Conservation (phyloP, 176 grass and related monocot species). For the Thalia dealbata region DNA sequence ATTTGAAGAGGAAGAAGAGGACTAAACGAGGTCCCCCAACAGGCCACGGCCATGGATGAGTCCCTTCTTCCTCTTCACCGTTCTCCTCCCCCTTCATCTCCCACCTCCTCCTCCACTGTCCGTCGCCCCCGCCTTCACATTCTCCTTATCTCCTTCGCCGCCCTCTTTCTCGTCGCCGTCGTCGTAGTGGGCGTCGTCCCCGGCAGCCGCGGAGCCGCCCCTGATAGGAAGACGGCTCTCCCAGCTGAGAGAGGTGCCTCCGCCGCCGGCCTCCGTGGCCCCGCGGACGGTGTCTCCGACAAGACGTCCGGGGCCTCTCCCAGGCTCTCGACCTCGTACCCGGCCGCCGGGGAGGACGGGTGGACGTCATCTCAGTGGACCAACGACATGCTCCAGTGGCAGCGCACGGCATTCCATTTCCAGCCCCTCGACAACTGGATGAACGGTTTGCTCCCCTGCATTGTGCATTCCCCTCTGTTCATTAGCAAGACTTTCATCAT, state of each 20-base stretch:
- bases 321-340: not conserved
- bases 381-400: slow-evolving; percentile 5
- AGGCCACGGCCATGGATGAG: not conserved
- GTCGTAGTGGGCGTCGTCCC: not conserved
- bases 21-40: no score
- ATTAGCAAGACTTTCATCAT: not conserved
- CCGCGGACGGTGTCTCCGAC: slow-evolving; percentile 7
- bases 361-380: not conserved
- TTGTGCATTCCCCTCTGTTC: not conserved
- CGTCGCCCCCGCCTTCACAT: not conserved
- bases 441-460: not conserved
- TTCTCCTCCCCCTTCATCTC: not conserved
- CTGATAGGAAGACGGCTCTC: no score
- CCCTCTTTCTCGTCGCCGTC: not conserved
- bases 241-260: no score
- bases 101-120: not conserved
- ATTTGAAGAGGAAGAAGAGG: no score
- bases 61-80: not conserved
- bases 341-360: not conserved
- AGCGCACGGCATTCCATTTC: slow-evolving; percentile 12
- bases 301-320: not conserved
- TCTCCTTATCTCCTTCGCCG: not conserved
- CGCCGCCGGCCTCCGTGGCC: not conserved
- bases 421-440: slow-evolving; percentile 13
- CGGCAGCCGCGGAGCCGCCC: not conserved